Evolutionary conservation across 2,329 filamentous ascomycete genomes (phyloP), one percentile per base, ranked within the genome.

Genomic region (Stachybotrys chartarum): DNA sequence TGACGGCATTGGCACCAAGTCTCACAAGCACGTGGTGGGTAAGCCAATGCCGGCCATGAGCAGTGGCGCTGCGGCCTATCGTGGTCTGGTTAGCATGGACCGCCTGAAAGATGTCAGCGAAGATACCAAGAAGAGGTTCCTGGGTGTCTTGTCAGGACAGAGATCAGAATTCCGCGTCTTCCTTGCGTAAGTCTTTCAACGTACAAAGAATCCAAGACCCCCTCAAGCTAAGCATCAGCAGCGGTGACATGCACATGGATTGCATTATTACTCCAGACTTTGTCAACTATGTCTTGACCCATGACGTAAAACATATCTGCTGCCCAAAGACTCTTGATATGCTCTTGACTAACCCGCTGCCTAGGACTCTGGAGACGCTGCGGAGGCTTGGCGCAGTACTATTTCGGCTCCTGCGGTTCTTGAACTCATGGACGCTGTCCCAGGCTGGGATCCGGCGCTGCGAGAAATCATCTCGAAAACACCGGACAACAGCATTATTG

Each of bases 1-100:
- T 5, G 59, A 60, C 17, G 57, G 55, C 7, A 35, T 55, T 35
- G 52, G 45, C 8, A 54, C 57, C 8, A 51, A 54, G 7, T 57
- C 57, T 0, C 48, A 50, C 30, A 50, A 50, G 30, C 48, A 50
- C 30, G 30, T 50, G 16, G 17, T 31, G 10, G 48, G 48, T 12
- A 24, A n/a, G n/a, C 17, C 4, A 7, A 30, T 50, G 12, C 48
- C 17, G 10, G 17, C 50, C 30, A 35, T 51, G 30, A 51, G 50
- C 30, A 35, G 30, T 51, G 50, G 50, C 30, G 30, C 30, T 14
- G 50, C 50, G n/a, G 50, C 30, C 16, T 51, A 51, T 35, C 50
- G 50, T 12, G 50, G 30, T n/a, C 24, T 35, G 11, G 14, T 51
- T 18, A 16, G 8, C 7, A 50, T 50, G n/a, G 30, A 50, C 11